A percentile compares a stretch with the other conserved stretches of the same genome.
These are phyloP conservation scores for Peronosclerospora sorghi DNA, from an alignment of 352 stramenopile genomes.

Conservation along the genomic window DNA sequence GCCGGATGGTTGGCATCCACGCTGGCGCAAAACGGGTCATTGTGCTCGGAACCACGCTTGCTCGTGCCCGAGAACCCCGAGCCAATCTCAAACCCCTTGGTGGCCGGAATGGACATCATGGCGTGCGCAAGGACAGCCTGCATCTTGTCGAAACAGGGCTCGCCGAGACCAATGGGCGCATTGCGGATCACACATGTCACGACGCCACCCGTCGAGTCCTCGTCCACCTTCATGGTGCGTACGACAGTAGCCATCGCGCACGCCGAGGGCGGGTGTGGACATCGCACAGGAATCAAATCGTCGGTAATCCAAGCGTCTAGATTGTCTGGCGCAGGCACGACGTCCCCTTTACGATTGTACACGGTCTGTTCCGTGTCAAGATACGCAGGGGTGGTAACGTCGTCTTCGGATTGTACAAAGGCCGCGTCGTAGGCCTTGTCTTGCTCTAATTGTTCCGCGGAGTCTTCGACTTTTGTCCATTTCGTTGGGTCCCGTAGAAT, in stretches of 20 bases:
- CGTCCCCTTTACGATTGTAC: slow-evolving; percentile 74
- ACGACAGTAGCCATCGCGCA: slow-evolving; percentile 94
- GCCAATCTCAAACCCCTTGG: slow-evolving; percentile 98
- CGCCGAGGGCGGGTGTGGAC: slow-evolving; percentile 87
- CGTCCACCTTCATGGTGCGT: slow-evolving; percentile 83
- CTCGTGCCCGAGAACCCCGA: slow-evolving; percentile 92
- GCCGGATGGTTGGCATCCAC: slow-evolving; percentile 29
- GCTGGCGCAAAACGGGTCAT: slow-evolving; percentile 92
- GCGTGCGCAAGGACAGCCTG: slow-evolving; percentile 97
- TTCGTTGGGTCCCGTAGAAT: slow-evolving; percentile 62
- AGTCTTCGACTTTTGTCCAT: slow-evolving; percentile 38
- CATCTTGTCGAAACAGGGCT: slow-evolving; percentile 99
- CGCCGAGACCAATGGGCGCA: slow-evolving; percentile 92
- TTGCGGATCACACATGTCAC: slow-evolving; percentile 96
- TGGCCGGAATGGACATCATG: slow-evolving; percentile 97
- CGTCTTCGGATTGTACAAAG: slow-evolving; percentile 53
- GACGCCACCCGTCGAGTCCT: slow-evolving; percentile 90
- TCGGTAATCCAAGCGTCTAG: slow-evolving; percentile 62
- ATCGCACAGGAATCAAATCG: slow-evolving; percentile 88
- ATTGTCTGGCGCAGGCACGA: slow-evolving; percentile 43
- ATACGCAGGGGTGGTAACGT: slow-evolving; percentile 71
- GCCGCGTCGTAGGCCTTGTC: slow-evolving; percentile 61
- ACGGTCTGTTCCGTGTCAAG: slow-evolving; percentile 89
- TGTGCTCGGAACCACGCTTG: slow-evolving; percentile 95
- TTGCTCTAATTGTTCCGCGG: slow-evolving; percentile 38